Percentiles rank a stretch among this genome's conserved stretches.
Evolutionary conservation across 768 basidiomycete genomes (phyloP).

Genomic region (Artomyces pyxidatus): DNA sequence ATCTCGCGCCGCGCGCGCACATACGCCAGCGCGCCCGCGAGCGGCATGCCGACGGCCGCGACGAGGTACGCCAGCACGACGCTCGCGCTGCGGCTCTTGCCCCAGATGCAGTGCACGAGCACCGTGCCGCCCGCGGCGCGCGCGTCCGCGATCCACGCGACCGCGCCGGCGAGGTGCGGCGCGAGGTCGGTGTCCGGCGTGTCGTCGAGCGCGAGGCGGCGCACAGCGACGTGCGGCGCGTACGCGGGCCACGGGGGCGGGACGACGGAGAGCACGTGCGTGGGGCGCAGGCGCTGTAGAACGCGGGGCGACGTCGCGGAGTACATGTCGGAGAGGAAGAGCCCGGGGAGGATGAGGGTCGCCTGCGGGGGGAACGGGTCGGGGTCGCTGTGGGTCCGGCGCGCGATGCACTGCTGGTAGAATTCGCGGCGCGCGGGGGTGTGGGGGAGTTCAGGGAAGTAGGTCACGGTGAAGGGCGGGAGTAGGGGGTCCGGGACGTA

Average conservation of each 20-base stretch:
- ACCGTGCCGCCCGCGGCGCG: neutral
- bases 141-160: neutral
- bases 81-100: conserved; percentile 68
- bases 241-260: too few relatives aligned
- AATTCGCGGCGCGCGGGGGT: neutral
- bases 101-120: conserved; percentile 64
- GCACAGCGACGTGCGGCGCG: too few relatives aligned
- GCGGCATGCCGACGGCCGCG: conserved; percentile 19
- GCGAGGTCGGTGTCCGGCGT: too few relatives aligned
- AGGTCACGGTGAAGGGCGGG: too few relatives aligned
- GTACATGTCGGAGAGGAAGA: neutral
- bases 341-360: neutral
- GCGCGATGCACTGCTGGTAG: neutral
- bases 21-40: conserved; percentile 19
- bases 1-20: conserved; percentile 18
- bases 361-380: neutral
- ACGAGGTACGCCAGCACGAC: conserved; percentile 63
- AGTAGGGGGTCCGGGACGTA: too few relatives aligned
- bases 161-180: neutral
- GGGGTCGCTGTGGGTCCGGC: neutral
- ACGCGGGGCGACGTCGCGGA: neutral
- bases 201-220: too few relatives aligned
- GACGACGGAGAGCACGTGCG: neutral
- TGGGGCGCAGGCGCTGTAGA: neutral
- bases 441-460: too few relatives aligned